phyloP scores from a whole-genome alignment of 73 alveolate species.

The Stentor coeruleus region DNA sequence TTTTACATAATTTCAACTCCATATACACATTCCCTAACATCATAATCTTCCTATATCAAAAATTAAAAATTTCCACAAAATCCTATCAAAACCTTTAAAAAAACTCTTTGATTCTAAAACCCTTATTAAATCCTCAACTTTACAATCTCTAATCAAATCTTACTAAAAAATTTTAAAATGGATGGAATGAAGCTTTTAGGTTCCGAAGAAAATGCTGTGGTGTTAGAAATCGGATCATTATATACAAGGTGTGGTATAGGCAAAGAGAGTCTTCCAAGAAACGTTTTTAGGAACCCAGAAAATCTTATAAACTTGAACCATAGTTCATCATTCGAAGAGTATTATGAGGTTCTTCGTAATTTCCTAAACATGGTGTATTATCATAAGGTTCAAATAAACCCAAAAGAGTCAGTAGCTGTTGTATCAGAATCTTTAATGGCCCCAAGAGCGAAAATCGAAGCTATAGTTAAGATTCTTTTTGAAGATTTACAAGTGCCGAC shows the following conservation, averaged over 20 bases:
- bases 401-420: not conserved
- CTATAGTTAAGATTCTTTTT: not conserved
- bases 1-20: too few species aligned
- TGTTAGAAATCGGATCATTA: conserved; percentile 13
- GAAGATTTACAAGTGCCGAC: conserved; percentile 15
- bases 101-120: too few species aligned
- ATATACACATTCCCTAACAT: too few species aligned
- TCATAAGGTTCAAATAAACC: not conserved
- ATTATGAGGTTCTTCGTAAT: conserved; percentile 2
- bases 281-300: not conserved
- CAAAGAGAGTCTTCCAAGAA: conserved; percentile 6
- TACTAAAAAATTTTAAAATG: too few species aligned
- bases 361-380: not conserved
- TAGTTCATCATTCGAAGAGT: not conserved
- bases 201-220: not conserved
- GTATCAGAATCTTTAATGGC: conserved; percentile 8
- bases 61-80: too few species aligned
- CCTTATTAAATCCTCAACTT: too few species aligned
- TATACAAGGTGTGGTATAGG: conserved; percentile 18
- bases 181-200: not conserved
- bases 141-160: too few species aligned
- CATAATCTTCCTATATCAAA: too few species aligned
- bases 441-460: conserved; percentile 11
- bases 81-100: too few species aligned
- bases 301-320: not conserved